Base-by-base conservation (phyloP, 306 rosid species). In the Morella rubra region DNA sequence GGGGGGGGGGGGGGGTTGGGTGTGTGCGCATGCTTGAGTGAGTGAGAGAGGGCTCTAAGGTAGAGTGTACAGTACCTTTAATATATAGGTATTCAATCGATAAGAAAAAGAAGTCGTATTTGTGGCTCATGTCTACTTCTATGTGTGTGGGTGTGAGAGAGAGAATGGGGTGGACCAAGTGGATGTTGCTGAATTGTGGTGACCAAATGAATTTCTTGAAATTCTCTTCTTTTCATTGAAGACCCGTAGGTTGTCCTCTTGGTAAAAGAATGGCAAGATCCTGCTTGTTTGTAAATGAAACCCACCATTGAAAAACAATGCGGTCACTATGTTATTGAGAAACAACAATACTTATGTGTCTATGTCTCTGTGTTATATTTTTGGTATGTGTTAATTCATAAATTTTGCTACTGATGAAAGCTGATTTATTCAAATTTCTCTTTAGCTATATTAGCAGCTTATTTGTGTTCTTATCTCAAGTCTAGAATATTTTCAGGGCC, bases 401-500 rank as follows among this genome's bases (percentile, higher is more conserved):
- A 45, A 65, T 42, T 67, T 71, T 77, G 41, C 64, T 66, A 27
- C n/a, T 49, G 15, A 53, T 47, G 40, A 27, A 49, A 81, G 55
- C 41, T 65, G 60, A 14, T 54, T 58, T 54, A 20, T 15, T 65
- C 22, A 2, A 65, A 65, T 52, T 24, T 42, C 71, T 66, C n/a
- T 42, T 73, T 15, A 49, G 32, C 40, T 42, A 15, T 51, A 27
- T 24, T 58, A 45, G 65, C 11, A 44, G 67, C 74, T 61, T 8
- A 8, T 14, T 61, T 76, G 52, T 56, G 5, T 76, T 72, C 71
- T 73, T 72, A 49, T 70, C 37, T 78, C 73, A 56, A 66, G 69
- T 74, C 52, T 65, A 47, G 15, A 71, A 54, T 44, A 16, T 78
- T 79, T 84, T 66, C 90, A 95, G 99, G 99, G 99, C 80, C 85